Base-by-base conservation (phyloP, 2,329 filamentous ascomycete species). In the Seiridium unicorne region DNA sequence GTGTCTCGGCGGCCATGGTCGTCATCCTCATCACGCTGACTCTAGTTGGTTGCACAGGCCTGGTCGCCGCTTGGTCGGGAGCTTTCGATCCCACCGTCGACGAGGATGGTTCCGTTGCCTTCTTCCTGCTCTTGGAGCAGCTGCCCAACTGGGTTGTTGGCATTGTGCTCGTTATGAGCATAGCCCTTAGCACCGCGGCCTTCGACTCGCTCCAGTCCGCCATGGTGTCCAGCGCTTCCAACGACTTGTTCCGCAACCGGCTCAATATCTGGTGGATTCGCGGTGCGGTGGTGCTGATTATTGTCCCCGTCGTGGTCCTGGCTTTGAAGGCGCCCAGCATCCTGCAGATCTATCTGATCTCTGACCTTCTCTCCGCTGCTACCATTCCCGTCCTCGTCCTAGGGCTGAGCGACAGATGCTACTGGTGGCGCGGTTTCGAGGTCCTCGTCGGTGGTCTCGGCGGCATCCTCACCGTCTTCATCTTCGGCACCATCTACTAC, bases 191-290 rank as follows among this genome's bases (percentile, higher is more conserved):
- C 68, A 92, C 89, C 3, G 88, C 91, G 0, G 87, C 91, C 0
- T 94, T 95, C 64, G 91, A 95, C 78, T 89, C 84, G 63, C 81
- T 94, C 44, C 92, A 94, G 75, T 90, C 88, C 2, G 89, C 91
- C 66, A 93, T 95, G 88, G 89, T 94, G 6, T 92, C 89, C n/a
- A 90, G 89, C 0, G 89, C 88, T 11, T 92, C 89, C 65, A 94
- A 94, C 77, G 91, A 95, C 71, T 76, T 95, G 11, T 94, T 94
- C 82, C 87, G 91, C 68, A 95, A 95, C 81, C 85, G 84, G 61
- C 84, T 95, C 59, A 88, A 87, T 68, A 84, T 93, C 64, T 91
- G 90, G 85, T 84, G 81, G 73, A 89, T 94, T 66, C 88, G 91
- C 51, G 81, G 70, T 18, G 80, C 80, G 46, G 90, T 95, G 34